Conservation (phyloP, 208 protist species). For the Histomonas meleagridis region DNA sequence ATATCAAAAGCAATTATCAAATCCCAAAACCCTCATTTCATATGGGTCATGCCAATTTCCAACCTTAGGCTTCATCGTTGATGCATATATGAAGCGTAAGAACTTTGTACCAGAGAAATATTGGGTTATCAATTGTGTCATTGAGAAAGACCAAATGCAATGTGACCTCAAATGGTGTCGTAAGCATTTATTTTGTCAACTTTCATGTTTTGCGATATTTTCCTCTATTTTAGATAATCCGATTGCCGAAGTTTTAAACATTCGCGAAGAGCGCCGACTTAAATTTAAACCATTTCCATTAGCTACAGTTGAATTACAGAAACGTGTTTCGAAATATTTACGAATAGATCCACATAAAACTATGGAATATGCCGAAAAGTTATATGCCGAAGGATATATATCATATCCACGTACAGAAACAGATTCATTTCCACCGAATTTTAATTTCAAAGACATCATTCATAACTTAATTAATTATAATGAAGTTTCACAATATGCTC, state of each 20-base stretch:
- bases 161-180: not conserved
- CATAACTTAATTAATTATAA: not conserved
- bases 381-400: constrained; percentile 83
- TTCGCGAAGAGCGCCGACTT: not conserved
- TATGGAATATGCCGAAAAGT: constrained; percentile 75
- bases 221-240: constrained; percentile 49
- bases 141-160: constrained; percentile 53
- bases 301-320: constrained; percentile 89
- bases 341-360: constrained; percentile 72
- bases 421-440: constrained; percentile 39
- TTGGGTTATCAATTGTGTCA: constrained; percentile 39
- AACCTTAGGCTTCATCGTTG: constrained; percentile 79
- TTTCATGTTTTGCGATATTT: constrained; percentile 59
- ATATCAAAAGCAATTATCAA: constrained; percentile 39
- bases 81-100: constrained; percentile 54
- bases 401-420: constrained; percentile 49
- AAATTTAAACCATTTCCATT: constrained; percentile 71
- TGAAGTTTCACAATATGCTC: not conserved
- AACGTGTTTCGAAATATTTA: constrained; percentile 59
- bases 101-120: constrained; percentile 4
- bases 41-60: constrained; percentile 81
- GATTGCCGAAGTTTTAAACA: constrained; percentile 51
- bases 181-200: constrained; percentile 55
- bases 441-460: constrained; percentile 6
- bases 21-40: constrained; percentile 37